Percentiles rank a stretch among this genome's conserved stretches.
These are phyloP conservation scores for Monosporozyma solicola DNA, from an alignment of 805 yeast genomes.

Conservation along the genomic window DNA sequence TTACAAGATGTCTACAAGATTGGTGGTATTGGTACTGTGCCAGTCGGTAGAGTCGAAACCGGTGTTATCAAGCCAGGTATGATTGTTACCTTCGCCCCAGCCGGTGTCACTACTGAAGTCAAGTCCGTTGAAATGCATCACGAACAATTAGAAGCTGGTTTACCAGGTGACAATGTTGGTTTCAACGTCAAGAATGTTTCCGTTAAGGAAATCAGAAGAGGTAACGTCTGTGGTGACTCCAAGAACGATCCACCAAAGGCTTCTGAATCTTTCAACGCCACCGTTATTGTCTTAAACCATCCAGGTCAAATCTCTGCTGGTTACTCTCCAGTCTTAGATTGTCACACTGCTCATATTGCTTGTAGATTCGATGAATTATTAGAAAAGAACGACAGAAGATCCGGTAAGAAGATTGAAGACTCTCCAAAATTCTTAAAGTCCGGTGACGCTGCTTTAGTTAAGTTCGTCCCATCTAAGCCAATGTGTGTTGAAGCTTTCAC, in stretches of 20 bases:
- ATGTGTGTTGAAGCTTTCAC: slow-evolving; percentile 77
- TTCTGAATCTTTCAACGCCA: slow-evolving; percentile 68
- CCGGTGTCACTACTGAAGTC: slow-evolving; percentile 83
- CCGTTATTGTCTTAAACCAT: slow-evolving; percentile 81
- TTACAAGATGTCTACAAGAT: slow-evolving; percentile 88
- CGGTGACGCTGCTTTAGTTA: slow-evolving; percentile 94
- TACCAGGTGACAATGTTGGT: slow-evolving; percentile 88
- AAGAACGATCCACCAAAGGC: slow-evolving; percentile 83
- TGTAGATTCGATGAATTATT: slow-evolving; percentile 74
- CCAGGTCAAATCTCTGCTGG: slow-evolving; percentile 90
- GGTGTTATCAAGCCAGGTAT: slow-evolving; percentile 88
- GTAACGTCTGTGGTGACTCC: slow-evolving; percentile 89
- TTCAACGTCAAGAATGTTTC: slow-evolving; percentile 88
- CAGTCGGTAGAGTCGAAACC: slow-evolving; percentile 91
- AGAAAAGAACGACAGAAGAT: slow-evolving; percentile 84
- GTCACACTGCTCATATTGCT: slow-evolving; percentile 69
- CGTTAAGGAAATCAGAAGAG: slow-evolving; percentile 83
- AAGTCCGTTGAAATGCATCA: slow-evolving; percentile 87
- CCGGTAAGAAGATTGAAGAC: slow-evolving; percentile 86
- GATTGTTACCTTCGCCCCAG: slow-evolving; percentile 84
- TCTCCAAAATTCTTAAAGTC: slow-evolving; percentile 89
- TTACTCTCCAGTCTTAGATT: slow-evolving; percentile 56
- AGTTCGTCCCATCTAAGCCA: slow-evolving; percentile 81
- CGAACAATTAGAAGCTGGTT: slow-evolving; percentile 68
- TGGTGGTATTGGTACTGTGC: slow-evolving; percentile 88